Evolutionary conservation across 2,329 filamentous ascomycete genomes (phyloP).

Genomic region (Aspergillus latus): DNA sequence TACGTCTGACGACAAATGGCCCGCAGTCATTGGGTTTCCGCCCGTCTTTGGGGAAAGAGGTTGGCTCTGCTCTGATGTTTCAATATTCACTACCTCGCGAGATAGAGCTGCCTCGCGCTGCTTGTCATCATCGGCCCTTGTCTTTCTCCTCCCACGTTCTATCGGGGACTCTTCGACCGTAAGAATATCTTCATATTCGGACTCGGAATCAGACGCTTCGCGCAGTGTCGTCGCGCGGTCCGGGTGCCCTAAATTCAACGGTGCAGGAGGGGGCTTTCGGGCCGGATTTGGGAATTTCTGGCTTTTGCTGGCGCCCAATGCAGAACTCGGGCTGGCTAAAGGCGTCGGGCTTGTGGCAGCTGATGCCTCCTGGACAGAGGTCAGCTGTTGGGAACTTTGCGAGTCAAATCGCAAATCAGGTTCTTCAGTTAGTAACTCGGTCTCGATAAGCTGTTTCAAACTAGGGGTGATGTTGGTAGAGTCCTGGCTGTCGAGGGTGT

Average conservation of each 20-base stretch:
- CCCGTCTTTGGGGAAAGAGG: constrained; percentile 37
- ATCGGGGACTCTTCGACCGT: constrained; percentile 65
- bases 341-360: constrained; percentile 19
- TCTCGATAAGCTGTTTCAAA: constrained; percentile 12
- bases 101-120: constrained; percentile 68
- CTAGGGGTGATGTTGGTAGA: constrained; percentile 5
- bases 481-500: neutral
- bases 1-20: constrained; percentile 38
- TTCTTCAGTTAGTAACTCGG: constrained; percentile 6
- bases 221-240: constrained; percentile 45
- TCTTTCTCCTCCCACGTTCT: constrained; percentile 74
- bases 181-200: constrained; percentile 78
- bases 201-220: constrained; percentile 66
- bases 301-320: constrained; percentile 20
- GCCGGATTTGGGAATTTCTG: constrained; percentile 56
- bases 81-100: constrained; percentile 63
- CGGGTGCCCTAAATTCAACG: constrained; percentile 66
- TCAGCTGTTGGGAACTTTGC: constrained; percentile 13
- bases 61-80: constrained; percentile 27
- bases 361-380: constrained; percentile 20
- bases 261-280: constrained; percentile 81
- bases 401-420: constrained; percentile 10
- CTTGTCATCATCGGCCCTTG: constrained; percentile 81
- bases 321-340: constrained; percentile 24
- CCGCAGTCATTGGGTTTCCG: constrained; percentile 1